Conservation (phyloP, 2,329 filamentous ascomycete species). For the Fusarium xyrophilum region DNA sequence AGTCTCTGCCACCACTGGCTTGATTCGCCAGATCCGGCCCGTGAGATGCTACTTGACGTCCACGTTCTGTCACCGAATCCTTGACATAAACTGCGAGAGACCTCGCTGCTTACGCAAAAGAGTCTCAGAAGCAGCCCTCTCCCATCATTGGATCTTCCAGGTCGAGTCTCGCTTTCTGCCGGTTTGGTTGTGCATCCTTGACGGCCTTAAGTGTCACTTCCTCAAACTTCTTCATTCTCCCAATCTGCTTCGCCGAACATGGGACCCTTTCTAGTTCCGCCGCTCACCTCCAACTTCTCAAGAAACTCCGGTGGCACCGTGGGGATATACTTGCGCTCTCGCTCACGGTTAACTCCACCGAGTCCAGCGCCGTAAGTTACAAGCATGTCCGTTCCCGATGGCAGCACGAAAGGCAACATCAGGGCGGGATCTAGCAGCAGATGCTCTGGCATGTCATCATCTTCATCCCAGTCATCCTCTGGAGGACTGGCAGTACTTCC, state of each 20-base stretch:
- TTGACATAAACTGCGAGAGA: background rate
- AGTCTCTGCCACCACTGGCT: constrained; percentile 13
- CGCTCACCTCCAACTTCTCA: constrained; percentile 76
- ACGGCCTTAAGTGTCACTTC: constrained; percentile 8
- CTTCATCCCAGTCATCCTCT: constrained; percentile 54
- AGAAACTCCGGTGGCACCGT: constrained; percentile 94
- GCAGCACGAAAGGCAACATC: constrained; percentile 93
- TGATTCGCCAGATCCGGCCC: constrained; percentile 3
- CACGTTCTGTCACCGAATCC: constrained; percentile 5
- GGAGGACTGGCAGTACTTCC: constrained; percentile 50
- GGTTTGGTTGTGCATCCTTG: background rate
- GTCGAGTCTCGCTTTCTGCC: background rate
- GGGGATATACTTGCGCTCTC: constrained; percentile 93
- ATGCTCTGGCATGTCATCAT: constrained; percentile 73
- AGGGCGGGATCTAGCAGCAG: constrained; percentile 87
- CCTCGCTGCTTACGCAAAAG: constrained; percentile 5
- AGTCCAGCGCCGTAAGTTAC: constrained; percentile 94
- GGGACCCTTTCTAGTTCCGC: constrained; percentile 55
- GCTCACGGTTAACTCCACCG: constrained; percentile 87
- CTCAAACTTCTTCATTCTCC: constrained; percentile 68
- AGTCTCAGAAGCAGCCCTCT: background rate
- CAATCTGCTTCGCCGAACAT: constrained; percentile 70
- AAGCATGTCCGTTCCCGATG: constrained; percentile 96
- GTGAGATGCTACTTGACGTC: constrained; percentile 10
- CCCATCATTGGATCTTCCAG: background rate